Percentiles rank a stretch among this genome's conserved stretches.
phyloP scores from a whole-genome alignment of 345 rosid species.

The Lepidium aucheri region DNA sequence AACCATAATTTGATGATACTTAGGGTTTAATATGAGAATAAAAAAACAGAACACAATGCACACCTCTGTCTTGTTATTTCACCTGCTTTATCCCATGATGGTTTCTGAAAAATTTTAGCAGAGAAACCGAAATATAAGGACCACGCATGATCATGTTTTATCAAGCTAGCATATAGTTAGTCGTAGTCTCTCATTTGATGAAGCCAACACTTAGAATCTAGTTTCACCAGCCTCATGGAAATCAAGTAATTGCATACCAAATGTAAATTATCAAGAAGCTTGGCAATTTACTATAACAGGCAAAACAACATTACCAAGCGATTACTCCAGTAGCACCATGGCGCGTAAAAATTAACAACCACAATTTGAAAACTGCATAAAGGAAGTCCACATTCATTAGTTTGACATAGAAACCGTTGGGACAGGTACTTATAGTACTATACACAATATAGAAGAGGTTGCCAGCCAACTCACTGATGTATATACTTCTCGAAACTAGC shows the following conservation, averaged over 20 bases:
- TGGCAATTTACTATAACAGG: background rate
- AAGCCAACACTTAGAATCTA: background rate
- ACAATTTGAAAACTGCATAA: slow-evolving; percentile 65
- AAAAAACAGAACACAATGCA: background rate
- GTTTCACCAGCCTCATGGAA: background rate
- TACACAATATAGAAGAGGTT: background rate
- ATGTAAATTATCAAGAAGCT: background rate
- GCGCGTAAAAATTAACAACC: slow-evolving; percentile 86
- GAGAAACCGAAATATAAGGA: background rate
- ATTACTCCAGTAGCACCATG: slow-evolving; percentile 94
- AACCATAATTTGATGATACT: background rate
- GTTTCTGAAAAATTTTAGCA: slow-evolving; percentile 52
- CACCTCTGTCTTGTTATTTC: slow-evolving; percentile 68
- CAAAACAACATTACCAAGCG: slow-evolving; percentile 56
- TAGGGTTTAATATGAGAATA: background rate
- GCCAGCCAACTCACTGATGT: slow-evolving; percentile 51
- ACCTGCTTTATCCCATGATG: slow-evolving; percentile 94
- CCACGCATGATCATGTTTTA: background rate
- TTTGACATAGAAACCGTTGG: background rate
- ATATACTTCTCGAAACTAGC: slow-evolving; percentile 55
- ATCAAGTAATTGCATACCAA: no score
- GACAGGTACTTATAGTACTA: background rate
- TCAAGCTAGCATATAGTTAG: background rate
- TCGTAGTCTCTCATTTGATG: background rate
- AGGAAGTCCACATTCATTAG: background rate